These are phyloP conservation scores for Lentinus tigrinus DNA, from an alignment of 768 basidiomycete genomes.

Conservation along the genomic window DNA sequence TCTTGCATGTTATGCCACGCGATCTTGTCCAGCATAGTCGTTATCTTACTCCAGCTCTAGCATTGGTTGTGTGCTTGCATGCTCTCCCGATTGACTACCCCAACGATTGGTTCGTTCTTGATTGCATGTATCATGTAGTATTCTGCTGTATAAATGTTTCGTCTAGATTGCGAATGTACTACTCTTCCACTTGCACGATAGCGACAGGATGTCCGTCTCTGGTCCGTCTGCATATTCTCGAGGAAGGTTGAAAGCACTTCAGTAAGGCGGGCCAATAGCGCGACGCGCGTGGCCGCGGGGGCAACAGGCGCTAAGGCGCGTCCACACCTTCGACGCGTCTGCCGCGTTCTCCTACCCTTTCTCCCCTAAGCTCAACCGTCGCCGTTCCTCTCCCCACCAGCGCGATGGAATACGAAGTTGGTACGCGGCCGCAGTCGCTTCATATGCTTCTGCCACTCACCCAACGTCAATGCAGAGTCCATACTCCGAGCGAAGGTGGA, in stretches of 20 bases:
- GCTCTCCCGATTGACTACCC: neutral
- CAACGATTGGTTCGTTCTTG: neutral
- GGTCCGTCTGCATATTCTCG: neutral
- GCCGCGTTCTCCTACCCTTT: neutral
- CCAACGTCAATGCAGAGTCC: constrained; percentile 39
- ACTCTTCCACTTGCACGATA: too few species aligned
- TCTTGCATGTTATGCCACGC: neutral
- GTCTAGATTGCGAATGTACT: neutral
- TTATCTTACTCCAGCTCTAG: constrained; percentile 8
- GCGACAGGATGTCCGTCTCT: neutral
- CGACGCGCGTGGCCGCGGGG: neutral
- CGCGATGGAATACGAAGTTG: constrained; percentile 60
- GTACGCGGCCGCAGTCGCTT: constrained; percentile 47
- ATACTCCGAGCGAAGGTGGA: constrained; percentile 43
- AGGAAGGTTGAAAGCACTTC: neutral
- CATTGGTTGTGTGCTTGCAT: neutral
- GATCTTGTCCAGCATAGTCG: neutral
- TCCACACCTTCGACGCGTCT: constrained; percentile 9
- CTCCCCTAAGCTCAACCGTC: neutral
- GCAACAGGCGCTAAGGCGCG: constrained; percentile 5
- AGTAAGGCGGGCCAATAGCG: neutral
- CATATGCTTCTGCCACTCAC: neutral
- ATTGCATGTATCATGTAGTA: neutral
- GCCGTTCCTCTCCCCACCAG: neutral
- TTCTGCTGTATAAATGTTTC: constrained; percentile 11